Evolutionary conservation across 2,329 filamentous ascomycete species (phyloP), one percentile per base, ranked within the genome.

Genomic region (Leptographium lundbergii): DNA sequence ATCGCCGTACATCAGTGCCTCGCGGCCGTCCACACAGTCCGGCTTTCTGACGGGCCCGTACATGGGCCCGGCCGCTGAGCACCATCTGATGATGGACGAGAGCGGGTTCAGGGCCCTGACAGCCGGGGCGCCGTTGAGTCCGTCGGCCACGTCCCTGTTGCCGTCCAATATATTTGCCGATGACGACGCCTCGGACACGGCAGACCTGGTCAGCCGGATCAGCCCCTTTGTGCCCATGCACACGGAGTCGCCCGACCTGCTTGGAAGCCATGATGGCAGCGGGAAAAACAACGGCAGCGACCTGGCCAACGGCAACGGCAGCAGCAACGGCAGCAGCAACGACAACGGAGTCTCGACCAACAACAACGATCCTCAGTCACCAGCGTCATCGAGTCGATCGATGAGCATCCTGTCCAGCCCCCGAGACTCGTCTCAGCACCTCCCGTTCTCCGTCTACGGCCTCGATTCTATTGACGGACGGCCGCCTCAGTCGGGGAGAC

Each of bases 61-160:
- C 56, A 75, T 80, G 69, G 76, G 78, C 54, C 69, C 75, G 50
- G 71, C 74, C 1, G 66, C 71, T 4, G 75, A 77, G 63, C 70
- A 65, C 65, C 74, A 65, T 65, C 74, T 62, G 65, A 76, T 62
- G 66, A 69, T 84, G 58, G 82, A 81, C 6, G 85, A 88, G 36
- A 79, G 82, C 1, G 84, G 87, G 22, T 72, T 86, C 5, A 81
- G 81, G 60, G 77, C 77, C 22, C 69, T 87, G 42, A 83, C 79
- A 3, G 80, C 77, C 22, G 84, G 81, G 32, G 88, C 86, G 2
- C 87, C 87, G 1, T 81, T 92, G 69, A 91, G 87, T 65, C 89
- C 89, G 1, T 87, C 87, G 4, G 89, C 88, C 2, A 84, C 87
- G 32, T 80, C 85, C 19, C 75, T 92, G 4, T 73, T 95, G 19